A percentile compares a stretch with the other conserved stretches of the same genome.
These are phyloP conservation scores for Fragaria vesca DNA, from an alignment of 306 rosid genomes.

Conservation along the genomic window DNA sequence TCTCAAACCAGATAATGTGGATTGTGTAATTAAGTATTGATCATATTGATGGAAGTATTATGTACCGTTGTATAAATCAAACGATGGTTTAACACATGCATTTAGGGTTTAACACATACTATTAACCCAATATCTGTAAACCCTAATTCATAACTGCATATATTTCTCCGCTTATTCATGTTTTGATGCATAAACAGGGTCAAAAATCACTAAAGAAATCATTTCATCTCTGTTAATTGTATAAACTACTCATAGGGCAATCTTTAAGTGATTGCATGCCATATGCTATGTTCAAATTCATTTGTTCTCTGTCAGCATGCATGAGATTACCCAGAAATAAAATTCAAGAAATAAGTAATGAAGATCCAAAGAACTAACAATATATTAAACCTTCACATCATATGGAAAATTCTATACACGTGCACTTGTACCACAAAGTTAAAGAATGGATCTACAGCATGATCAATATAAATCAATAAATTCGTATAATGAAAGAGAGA, in stretches of 20 bases:
- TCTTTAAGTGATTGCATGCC: background rate
- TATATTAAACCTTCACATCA: background rate
- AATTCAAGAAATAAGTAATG: background rate
- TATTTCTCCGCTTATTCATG: background rate
- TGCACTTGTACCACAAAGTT: background rate
- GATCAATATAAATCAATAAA: constrained; percentile 1
- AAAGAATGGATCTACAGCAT: background rate
- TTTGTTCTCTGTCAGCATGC: background rate
- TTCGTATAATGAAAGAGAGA: background rate
- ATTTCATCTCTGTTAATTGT: background rate
- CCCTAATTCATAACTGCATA: background rate
- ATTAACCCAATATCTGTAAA: background rate
- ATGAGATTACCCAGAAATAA: background rate
- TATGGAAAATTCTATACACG: constrained; percentile 1
- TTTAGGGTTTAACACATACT: background rate
- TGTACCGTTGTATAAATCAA: background rate
- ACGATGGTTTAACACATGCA: background rate
- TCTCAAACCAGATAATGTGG: background rate
- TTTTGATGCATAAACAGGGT: background rate
- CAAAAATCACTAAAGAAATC: background rate
- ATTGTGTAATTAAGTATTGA: background rate
- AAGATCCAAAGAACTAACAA: background rate
- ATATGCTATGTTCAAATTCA: background rate
- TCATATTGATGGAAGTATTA: background rate
- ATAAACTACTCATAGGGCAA: background rate